phyloP scores from a whole-genome alignment of 805 yeast species.

The Hanseniaspora osmophila region DNA sequence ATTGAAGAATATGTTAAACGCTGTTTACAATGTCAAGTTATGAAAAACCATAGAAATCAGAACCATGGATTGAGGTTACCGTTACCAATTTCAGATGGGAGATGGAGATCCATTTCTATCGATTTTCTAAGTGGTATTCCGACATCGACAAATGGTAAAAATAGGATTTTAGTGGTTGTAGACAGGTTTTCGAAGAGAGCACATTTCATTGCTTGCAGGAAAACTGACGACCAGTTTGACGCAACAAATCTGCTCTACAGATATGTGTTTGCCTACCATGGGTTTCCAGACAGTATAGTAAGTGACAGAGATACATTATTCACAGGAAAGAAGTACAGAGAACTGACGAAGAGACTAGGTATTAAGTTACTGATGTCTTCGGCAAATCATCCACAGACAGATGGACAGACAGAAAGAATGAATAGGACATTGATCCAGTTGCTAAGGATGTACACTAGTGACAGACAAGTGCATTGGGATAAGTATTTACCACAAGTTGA shows the following conservation, averaged over 20 bases:
- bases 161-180: conserved; percentile 10
- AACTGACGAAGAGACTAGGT: conserved; percentile 4
- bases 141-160: background rate
- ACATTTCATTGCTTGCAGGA: conserved; percentile 7
- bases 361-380: conserved; percentile 1
- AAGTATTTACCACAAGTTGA: conserved; percentile 3
- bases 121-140: conserved; percentile 12
- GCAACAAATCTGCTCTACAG: conserved; percentile 7
- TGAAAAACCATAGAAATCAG: conserved; percentile 1
- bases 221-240: conserved; percentile 6
- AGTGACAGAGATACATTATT: conserved; percentile 3
- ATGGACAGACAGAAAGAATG: conserved; percentile 5
- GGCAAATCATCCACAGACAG: conserved; percentile 5
- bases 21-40: conserved; percentile 6
- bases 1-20: conserved; percentile 1
- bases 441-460: background rate
- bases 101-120: conserved; percentile 11
- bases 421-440: conserved; percentile 1
- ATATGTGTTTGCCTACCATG: conserved; percentile 8
- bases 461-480: conserved; percentile 3
- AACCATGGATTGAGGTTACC: conserved; percentile 7
- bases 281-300: conserved; percentile 7
- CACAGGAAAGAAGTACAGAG: background rate
- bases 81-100: conserved; percentile 6
- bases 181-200: conserved; percentile 10